Conservation (phyloP, 106 monocot genomes). For the Xerophyta viscosa region DNA sequence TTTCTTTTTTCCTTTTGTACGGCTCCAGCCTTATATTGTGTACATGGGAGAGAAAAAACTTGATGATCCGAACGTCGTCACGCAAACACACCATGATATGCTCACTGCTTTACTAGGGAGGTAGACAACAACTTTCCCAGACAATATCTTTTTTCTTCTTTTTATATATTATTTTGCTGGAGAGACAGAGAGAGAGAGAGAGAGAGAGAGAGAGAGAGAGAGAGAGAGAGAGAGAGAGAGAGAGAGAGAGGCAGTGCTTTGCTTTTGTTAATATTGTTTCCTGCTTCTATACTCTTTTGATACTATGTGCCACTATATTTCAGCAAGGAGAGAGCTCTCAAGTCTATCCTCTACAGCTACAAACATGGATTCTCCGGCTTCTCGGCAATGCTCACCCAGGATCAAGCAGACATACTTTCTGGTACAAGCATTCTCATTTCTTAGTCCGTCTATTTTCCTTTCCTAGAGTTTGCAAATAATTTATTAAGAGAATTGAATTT, state of each 20-base stretch:
- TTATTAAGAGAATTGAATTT: too few relatives aligned
- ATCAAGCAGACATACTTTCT: constrained; percentile 20
- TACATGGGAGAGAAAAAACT: constrained; percentile 28
- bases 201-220: too few relatives aligned
- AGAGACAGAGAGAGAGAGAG: too few relatives aligned
- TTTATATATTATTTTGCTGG: too few relatives aligned
- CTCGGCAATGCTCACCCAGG: constrained; percentile 40
- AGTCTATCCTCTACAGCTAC: constrained; percentile 38
- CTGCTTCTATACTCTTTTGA: not conserved
- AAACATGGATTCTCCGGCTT: constrained; percentile 62
- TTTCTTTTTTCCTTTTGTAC: too few relatives aligned
- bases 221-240: too few relatives aligned
- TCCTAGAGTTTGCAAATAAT: too few relatives aligned
- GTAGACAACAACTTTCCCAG: not conserved
- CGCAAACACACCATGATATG: constrained; percentile 20
- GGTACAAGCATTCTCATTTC: constrained; percentile 4
- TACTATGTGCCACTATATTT: not conserved
- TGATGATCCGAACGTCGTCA: constrained; percentile 18
- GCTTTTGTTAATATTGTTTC: not conserved
- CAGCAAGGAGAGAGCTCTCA: constrained; percentile 36
- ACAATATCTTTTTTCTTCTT: not conserved
- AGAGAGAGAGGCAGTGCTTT: too few relatives aligned
- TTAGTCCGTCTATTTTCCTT: too few relatives aligned
- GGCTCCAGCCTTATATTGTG: constrained; percentile 28
- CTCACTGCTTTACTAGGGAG: constrained; percentile 24